Base-by-base conservation (phyloP, 73 alveolate species). In the Paramecium primaurelia region DNA sequence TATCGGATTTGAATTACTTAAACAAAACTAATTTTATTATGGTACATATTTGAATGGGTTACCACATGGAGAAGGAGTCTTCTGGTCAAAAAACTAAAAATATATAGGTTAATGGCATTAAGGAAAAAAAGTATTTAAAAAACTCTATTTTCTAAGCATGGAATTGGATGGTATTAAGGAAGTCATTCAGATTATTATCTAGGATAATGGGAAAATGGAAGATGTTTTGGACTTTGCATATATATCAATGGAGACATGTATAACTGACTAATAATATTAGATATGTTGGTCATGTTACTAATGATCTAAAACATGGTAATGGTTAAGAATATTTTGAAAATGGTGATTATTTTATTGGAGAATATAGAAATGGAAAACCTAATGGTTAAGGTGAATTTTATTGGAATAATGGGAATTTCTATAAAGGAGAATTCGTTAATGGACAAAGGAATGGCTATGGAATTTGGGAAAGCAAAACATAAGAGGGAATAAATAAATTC, bases 341-440 rank as follows among this genome's bases (percentile, higher is more conserved):
- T 92, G 98, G 98, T 3, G 98, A 95, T 88, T 80, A 86, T 28
- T 95, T 94, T 59, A 49, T 71, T 6, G 99, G 99, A 58, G 93
- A 93, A 92, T 95, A 93, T 88, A 37, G 71, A 60, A 92, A 96
- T 69, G 98, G 98, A 12, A 95, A 94, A 86, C 97, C 97, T 16
- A 87, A 94, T 45, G 99, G 99, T 16, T 84, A 95, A 45, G 99
- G 98, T 28, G 93, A 92, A 87, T 92, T 88, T 49, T 26, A 87
- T 25, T 87, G 93, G 93, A 60, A 38, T 11, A 87, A 87, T 68
- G 71, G 86, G 37, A 64, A 59, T 37, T 60, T 32, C 34, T 87
- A 40, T 38, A 87, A 87, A 28, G 93, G 93, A 6, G 84, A 87
- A 11, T 87, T 87, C 18, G n/a, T 85, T 42, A 87, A 87, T 68